Evolutionary conservation across 495 filamentous ascomycete genomes (phyloP), one percentile per base, ranked within the genome.

Genomic region (Aspergillus nanangensis): DNA sequence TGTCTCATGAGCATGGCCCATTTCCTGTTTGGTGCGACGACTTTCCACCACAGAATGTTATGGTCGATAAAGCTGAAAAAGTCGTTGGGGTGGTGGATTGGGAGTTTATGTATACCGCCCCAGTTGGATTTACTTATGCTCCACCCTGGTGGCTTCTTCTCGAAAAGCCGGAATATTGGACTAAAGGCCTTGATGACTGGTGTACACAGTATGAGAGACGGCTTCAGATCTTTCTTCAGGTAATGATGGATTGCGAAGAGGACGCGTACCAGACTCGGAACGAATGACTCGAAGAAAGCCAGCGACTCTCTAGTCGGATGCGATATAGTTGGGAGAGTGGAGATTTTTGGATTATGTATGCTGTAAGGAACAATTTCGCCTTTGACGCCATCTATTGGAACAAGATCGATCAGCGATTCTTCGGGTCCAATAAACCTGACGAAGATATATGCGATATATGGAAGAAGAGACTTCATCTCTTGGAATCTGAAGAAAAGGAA

Each of bases 131-230:
- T 38, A 25, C 48, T 13, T 55, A 61, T 18, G 63, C 66, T 14
- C 60, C 66, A 9, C 68, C 69, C 0, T 71, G 61, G 62, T 74
- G 69, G 69, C 57, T 75, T n/a, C 58, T 74, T 11, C 41, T 72
- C 1, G 48, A 62, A 17, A 21, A 19, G 19, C 62, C 65, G 0
- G 66, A 72, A 15, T 48, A 45, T n/a, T 71, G 66, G 67, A 1
- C 13, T 25, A 11, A 23, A n/a, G 48, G 48, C 2, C 48, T 69
- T 18, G 51, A 53, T 14, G 41, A 45, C n/a, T 61, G 35, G 41
- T 10, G 9, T 19, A 21, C 15, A 11, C n/a, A 19, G 20, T 55
- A 48, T 38, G 38, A 50, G 25, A 32, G 18, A 20, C 41, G 51
- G 8, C 46, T 61, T 8, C 14, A 19, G 11, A 43, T 44, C 15